Evolutionary conservation across 2,329 filamentous ascomycete species (phyloP).

Genomic region (Fusarium fujikuroi): DNA sequence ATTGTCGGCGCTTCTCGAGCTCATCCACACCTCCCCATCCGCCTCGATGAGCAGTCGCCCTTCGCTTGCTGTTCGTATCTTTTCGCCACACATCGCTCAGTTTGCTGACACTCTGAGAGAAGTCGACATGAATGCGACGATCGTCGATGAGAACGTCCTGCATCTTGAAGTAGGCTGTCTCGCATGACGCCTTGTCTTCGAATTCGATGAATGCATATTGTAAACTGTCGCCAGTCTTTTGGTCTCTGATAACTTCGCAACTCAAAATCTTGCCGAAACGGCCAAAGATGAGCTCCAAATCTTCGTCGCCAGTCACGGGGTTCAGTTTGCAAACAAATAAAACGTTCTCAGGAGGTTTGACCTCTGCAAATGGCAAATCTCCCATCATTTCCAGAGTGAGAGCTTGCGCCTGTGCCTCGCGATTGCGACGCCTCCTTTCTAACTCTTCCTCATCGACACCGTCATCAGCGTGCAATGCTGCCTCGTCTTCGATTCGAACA

Average conservation of each 20-base stretch:
- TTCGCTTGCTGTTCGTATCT: constrained; percentile 83
- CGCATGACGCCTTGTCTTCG: constrained; percentile 90
- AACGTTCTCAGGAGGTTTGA: constrained; percentile 96
- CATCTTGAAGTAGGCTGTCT: constrained; percentile 99
- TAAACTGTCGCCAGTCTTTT: constrained; percentile 91
- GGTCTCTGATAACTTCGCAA: constrained; percentile 95
- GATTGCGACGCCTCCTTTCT: constrained; percentile 83
- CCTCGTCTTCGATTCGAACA: constrained; percentile 90
- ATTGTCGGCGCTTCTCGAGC: constrained; percentile 91
- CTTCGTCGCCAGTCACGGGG: constrained; percentile 93
- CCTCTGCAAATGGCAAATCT: constrained; percentile 95
- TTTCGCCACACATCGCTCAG: constrained; percentile 90
- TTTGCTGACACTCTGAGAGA: constrained; percentile 92
- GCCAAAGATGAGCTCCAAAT: constrained; percentile 94
- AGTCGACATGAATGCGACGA: constrained; percentile 97
- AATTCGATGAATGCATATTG: constrained; percentile 99
- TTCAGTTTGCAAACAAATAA: constrained; percentile 99
- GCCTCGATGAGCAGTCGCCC: constrained; percentile 66
- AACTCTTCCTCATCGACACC: constrained; percentile 78
- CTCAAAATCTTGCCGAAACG: constrained; percentile 95
- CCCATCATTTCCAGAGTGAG: constrained; percentile 98
- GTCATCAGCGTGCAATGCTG: constrained; percentile 79
- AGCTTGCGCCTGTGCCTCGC: constrained; percentile 92
- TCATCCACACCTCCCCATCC: constrained; percentile 92
- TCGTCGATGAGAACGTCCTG: constrained; percentile 97